These are phyloP conservation scores for Stentor roeselii DNA, from an alignment of 73 alveolate genomes.

Conservation along the genomic window DNA sequence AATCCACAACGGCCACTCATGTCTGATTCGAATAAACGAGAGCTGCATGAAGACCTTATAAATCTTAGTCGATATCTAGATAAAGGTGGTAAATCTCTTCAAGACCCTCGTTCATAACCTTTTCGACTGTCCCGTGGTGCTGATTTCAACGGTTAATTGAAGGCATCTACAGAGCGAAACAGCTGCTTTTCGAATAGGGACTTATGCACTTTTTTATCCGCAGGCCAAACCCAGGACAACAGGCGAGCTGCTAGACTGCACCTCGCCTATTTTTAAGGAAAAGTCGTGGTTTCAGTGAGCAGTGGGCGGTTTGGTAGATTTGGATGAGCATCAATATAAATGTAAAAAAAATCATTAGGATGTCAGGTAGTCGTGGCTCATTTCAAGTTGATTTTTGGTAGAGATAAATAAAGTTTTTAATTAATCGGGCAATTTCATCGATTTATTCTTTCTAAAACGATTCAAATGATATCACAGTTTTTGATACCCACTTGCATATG, in stretches of 20 bases:
- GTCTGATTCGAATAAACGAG: slow-evolving; percentile 85
- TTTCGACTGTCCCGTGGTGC: slow-evolving; percentile 55
- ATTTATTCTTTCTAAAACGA: too few species aligned
- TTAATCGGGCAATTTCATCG: too few species aligned
- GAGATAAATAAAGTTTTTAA: too few species aligned
- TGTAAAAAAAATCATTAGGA: too few species aligned
- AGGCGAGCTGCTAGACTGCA: slow-evolving; percentile 99
- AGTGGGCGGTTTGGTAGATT: slow-evolving; percentile 99
- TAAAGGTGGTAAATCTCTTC: slow-evolving; percentile 80
- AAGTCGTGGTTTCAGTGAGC: slow-evolving; percentile 82
- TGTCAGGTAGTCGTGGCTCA: too few species aligned
- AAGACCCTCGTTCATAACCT: slow-evolving; percentile 78
- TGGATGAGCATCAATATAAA: too few species aligned
- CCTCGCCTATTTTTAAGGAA: slow-evolving; percentile 89
- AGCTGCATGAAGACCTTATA: slow-evolving; percentile 72
- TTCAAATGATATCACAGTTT: too few species aligned
- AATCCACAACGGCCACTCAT: slow-evolving; percentile 98
- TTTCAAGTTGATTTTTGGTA: too few species aligned
- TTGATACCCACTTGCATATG: too few species aligned
- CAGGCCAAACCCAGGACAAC: slow-evolving; percentile 95
- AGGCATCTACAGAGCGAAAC: slow-evolving; percentile 54
- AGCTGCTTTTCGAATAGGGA: slow-evolving; percentile 65
- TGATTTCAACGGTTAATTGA: slow-evolving; percentile 72
- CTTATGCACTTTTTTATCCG: slow-evolving; percentile 64
- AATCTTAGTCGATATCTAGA: slow-evolving; percentile 91